Evolutionary conservation across 305 asterid species (phyloP).

Genomic region (Ilex paraguariensis): DNA sequence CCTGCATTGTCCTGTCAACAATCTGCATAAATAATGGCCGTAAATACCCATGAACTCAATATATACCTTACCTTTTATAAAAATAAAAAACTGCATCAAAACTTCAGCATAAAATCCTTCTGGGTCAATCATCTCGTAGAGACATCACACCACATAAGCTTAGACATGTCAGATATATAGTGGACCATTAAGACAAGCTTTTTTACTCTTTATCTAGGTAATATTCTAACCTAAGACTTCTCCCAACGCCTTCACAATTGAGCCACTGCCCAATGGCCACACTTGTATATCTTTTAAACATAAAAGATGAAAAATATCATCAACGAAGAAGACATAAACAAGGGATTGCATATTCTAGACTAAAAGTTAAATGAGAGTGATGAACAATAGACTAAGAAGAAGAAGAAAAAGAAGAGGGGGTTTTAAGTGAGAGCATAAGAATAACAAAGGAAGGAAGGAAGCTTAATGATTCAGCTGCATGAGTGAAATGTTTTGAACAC

Average conservation of each 20-base stretch:
- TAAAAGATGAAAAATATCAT: not conserved
- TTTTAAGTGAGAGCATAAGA: no score
- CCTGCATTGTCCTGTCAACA: slow-evolving; percentile 88
- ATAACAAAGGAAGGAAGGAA: no score
- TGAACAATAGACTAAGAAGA: no score
- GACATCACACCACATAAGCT: not conserved
- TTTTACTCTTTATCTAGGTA: not conserved
- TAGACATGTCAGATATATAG: not conserved
- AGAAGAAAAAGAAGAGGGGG: no score
- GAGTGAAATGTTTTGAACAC: no score
- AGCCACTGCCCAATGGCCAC: not conserved
- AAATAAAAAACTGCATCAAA: not conserved
- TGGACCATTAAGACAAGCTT: not conserved
- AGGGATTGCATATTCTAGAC: no score
- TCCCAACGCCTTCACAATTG: not conserved
- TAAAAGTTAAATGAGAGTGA: no score
- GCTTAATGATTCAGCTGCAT: no score
- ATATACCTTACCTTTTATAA: slow-evolving; percentile 3
- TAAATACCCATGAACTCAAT: slow-evolving; percentile 13
- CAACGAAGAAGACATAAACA: not conserved
- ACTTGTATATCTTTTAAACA: not conserved
- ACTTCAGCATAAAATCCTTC: not conserved
- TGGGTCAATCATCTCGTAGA: not conserved
- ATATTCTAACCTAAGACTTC: not conserved
- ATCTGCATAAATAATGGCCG: slow-evolving; percentile 41